phyloP scores from a whole-genome alignment of 106 monocot genomes.

The Amphibolis antarctica region DNA sequence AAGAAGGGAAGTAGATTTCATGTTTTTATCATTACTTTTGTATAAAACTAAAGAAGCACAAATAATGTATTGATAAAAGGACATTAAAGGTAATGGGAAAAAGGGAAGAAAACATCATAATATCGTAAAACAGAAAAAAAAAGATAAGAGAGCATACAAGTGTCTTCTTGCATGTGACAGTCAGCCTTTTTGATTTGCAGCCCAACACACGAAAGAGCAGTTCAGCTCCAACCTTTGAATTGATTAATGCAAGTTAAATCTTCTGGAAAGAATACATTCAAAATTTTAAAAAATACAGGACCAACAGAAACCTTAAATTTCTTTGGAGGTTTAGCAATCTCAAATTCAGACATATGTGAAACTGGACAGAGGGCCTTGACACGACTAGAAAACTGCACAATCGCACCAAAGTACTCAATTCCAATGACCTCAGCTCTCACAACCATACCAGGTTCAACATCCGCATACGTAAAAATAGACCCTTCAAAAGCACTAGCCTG shows the following conservation, averaged over 20 bases:
- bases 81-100: too few species aligned
- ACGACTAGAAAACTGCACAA: slow-evolving; percentile 78
- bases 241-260: background rate
- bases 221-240: slow-evolving; percentile 68
- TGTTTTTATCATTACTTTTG: too few species aligned
- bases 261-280: background rate
- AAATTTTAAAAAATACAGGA: background rate
- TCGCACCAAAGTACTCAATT: slow-evolving; percentile 72
- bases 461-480: slow-evolving; percentile 82
- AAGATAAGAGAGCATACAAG: slow-evolving; percentile 32
- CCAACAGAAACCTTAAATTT: slow-evolving; percentile 65
- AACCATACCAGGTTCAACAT: slow-evolving; percentile 96
- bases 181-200: slow-evolving; percentile 95
- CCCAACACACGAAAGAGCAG: slow-evolving; percentile 85
- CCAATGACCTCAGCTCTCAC: slow-evolving; percentile 67
- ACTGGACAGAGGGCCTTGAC: slow-evolving; percentile 93
- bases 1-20: too few species aligned
- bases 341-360: slow-evolving; percentile 94
- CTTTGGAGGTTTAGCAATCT: slow-evolving; percentile 66
- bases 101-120: too few species aligned
- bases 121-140: background rate
- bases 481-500: slow-evolving; percentile 92
- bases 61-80: background rate
- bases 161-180: slow-evolving; percentile 85
- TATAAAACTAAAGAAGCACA: background rate